Evolutionary conservation across 192 early-diverging fungal genomes (phyloP), one percentile per base, ranked within the genome.

Genomic region (Backusella morwellensis): DNA sequence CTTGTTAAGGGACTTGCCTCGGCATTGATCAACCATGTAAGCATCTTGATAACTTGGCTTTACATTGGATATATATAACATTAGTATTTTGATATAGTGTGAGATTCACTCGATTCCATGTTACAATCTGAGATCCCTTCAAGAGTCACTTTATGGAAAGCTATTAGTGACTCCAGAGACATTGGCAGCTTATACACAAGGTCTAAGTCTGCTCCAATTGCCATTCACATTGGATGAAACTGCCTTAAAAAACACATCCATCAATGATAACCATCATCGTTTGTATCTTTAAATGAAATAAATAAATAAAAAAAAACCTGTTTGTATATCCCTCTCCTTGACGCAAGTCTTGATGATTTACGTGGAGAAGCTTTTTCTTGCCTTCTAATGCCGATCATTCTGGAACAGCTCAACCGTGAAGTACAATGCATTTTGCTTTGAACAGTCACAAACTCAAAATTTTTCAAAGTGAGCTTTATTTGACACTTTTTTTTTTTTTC

Each of bases 111-210:
- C 70, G 6, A 81, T 81, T 71, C 50, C 71, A 11, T 77, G 76
- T 56, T 77, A 81, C 35, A 44, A 73, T 44, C 14, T 81, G 14
- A 47, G 77, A 72, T 74, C 68, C 29, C 66, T 81, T 21, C 80
- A 81, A 35, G 80, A 81, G 69, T 77, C 80, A 1, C 35, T 77
- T 19, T 73, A 74, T 14, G 80, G 80, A 21, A 81, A 77, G 21
- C 35, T 44, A 23, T 68, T 81, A 1, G 44, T 81, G 9, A 81
- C 80, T 5, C 12, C 32, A 6, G 80, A 81, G 17, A 81, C 76
- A 21, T 59, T 73, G 32, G 42, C 29, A 17, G 80, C 75, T 4
- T 81, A 77, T 36, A 47, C 26, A 17, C 42, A 66, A 29, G 80
- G 72, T 23, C 35, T 77, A 15, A 35, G 8, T 6, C 23, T 26